Percentiles rank a stretch among this genome's conserved stretches.
These are phyloP conservation scores for Rhizoclosmatium globosum DNA, from an alignment of 192 early-diverging fungal genomes.

Conservation along the genomic window DNA sequence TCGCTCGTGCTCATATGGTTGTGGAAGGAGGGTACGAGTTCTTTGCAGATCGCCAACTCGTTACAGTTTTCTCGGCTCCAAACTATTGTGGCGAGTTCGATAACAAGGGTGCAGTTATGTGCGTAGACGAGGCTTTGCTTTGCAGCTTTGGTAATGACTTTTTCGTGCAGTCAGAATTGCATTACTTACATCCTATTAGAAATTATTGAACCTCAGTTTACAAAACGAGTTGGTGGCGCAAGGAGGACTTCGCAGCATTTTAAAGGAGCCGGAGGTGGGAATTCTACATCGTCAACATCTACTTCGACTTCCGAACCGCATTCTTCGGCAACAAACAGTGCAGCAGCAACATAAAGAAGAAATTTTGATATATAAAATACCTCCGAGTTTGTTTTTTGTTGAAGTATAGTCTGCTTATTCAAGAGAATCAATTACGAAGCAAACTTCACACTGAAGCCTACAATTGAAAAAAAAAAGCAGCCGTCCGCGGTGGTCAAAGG, in stretches of 20 bases:
- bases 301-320: too few relatives aligned
- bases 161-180: neutral
- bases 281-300: too few relatives aligned
- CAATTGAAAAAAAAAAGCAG: too few relatives aligned
- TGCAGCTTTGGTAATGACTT: constrained; percentile 80
- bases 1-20: constrained; percentile 89
- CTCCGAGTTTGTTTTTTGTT: too few relatives aligned
- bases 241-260: constrained; percentile 20
- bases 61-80: constrained; percentile 94
- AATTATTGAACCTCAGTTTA: constrained; percentile 34
- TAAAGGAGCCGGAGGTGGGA: constrained; percentile 10
- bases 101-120: constrained; percentile 83
- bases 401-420: too few relatives aligned
- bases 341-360: too few relatives aligned
- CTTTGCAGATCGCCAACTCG: constrained; percentile 87
- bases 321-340: too few relatives aligned
- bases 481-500: too few relatives aligned
- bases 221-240: constrained; percentile 2
- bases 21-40: constrained; percentile 96
- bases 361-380: too few relatives aligned
- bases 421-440: too few relatives aligned
- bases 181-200: neutral
- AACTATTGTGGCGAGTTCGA: constrained; percentile 99
- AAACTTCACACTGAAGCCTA: too few relatives aligned
- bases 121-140: constrained; percentile 84